Evolutionary conservation across 495 filamentous ascomycete species (phyloP).

Genomic region (Choiromyces venosus): DNA sequence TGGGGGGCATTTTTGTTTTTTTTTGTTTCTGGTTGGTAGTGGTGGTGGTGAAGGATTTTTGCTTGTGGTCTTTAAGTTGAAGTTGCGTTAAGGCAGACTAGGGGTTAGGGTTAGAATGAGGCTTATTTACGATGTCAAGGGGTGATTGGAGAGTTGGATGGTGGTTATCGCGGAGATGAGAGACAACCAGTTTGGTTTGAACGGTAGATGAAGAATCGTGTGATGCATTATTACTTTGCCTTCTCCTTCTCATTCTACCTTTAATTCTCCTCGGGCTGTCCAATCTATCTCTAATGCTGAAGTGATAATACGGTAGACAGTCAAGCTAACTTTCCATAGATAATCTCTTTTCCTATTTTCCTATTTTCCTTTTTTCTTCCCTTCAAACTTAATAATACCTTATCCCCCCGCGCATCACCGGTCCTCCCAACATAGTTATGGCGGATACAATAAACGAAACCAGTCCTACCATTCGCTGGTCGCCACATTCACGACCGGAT

Average conservation of each 20-base stretch:
- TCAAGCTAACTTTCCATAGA: not conserved
- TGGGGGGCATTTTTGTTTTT: slow-evolving; percentile 35
- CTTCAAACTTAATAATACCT: not conserved
- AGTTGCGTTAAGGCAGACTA: slow-evolving; percentile 4
- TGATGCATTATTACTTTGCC: not conserved
- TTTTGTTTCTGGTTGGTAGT: slow-evolving; percentile 25
- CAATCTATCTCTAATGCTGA: not conserved
- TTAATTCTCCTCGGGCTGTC: not conserved
- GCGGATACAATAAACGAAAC: slow-evolving; percentile 16
- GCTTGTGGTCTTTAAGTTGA: slow-evolving; percentile 1
- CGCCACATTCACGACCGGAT: slow-evolving; percentile 63
- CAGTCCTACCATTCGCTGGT: slow-evolving; percentile 60
- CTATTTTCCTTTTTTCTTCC: not conserved
- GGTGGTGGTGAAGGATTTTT: slow-evolving; percentile 24
- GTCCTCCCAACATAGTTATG: not conserved
- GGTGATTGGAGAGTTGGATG: not conserved
- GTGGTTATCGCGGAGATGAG: not conserved
- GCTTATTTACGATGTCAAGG: not conserved
- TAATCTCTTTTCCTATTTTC: not conserved
- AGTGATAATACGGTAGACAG: not conserved
- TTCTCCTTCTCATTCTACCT: not conserved
- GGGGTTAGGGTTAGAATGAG: slow-evolving; percentile 7
- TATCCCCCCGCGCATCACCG: not conserved
- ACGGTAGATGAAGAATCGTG: not conserved
- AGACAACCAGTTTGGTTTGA: not conserved